phyloP scores from a whole-genome alignment of 2,329 filamentous ascomycete genomes.

The Aspergillus texensis region DNA sequence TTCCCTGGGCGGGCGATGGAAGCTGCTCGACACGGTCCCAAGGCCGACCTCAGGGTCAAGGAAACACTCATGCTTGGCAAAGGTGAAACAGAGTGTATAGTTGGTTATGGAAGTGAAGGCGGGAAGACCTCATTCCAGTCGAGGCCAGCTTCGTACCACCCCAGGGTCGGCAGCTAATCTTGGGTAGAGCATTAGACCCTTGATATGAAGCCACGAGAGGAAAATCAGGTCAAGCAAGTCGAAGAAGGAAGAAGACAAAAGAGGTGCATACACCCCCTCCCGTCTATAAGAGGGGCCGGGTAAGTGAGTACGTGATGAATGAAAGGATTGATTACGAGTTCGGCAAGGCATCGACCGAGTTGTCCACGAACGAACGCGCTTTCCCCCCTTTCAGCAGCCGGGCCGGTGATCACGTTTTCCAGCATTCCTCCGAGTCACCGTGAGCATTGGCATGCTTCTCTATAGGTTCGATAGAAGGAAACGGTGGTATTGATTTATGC shows the following conservation, averaged over 20 bases:
- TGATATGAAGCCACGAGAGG: no score
- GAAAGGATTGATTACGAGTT: background rate
- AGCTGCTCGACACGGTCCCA: conserved; percentile 29
- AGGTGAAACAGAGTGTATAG: background rate
- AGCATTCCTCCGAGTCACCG: background rate
- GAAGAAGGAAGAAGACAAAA: background rate
- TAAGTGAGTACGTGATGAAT: background rate
- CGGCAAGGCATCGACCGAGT: background rate
- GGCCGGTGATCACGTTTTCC: conserved; percentile 1
- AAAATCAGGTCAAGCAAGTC: background rate
- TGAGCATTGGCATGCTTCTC: background rate
- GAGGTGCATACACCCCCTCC: background rate
- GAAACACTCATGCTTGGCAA: conserved; percentile 28
- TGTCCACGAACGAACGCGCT: background rate
- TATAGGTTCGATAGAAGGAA: background rate
- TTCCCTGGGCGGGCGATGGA: conserved; percentile 26
- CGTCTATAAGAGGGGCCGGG: background rate
- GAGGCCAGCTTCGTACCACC: conserved; percentile 1
- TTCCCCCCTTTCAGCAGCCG: background rate
- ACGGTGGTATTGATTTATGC: background rate
- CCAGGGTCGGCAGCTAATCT: background rate
- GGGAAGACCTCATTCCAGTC: background rate
- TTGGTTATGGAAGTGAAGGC: background rate
- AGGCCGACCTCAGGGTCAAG: conserved; percentile 28
- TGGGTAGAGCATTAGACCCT: background rate